Evolutionary conservation across 805 yeast genomes (phyloP), one percentile per base, ranked within the genome.

Genomic region (Saccharomyces kudriavzevii): DNA sequence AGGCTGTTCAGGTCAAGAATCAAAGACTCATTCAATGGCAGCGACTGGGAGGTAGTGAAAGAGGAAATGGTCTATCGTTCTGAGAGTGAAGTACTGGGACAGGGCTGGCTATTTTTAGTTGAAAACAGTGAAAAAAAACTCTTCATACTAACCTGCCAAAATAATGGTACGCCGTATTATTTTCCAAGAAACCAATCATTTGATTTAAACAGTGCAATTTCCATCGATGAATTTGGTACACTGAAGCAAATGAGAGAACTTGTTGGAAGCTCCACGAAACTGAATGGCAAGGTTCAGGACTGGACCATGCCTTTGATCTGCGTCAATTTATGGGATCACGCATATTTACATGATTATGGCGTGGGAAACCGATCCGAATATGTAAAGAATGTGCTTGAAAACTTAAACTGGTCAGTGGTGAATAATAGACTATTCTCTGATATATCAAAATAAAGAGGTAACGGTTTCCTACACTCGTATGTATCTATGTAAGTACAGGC

Each of bases 321-420:
- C 50, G 77, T 90, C 58, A 89, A 84, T 70, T 77, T 87, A 60
- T 91, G 97, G 96, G 96, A 92, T 68, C 81, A 83, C 58, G 89
- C 96, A n/a, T 94, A 85, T 69, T 63, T 89, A 47, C 73, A 79
- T 27, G 98, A 94, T 70, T 92, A 85, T 70, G 96, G 97, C 48
- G 77, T 88, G 50, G 66, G 62, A 24, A 95, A 94, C 25, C 86
- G 85, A 72, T 74, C 79, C 47, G 75, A 78, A 51, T 94, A 87
- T 70, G 77, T 94, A 59, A 80, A 80, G 56, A 84, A 84, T 57
- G 83, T 84, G 64, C 84, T 96, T 83, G 79, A 83, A 51, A 77
- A 89, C 59, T 78, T 91, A 55, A 84, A 92, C 72, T 94, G 99
- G 99, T 77, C 81, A 50, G 83, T 84, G 45, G 77, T 86, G 29